Percentiles rank a stretch among this genome's conserved stretches.
phyloP scores from a whole-genome alignment of 371 early-diverging fungal genomes.

The Smittium mucronatum region DNA sequence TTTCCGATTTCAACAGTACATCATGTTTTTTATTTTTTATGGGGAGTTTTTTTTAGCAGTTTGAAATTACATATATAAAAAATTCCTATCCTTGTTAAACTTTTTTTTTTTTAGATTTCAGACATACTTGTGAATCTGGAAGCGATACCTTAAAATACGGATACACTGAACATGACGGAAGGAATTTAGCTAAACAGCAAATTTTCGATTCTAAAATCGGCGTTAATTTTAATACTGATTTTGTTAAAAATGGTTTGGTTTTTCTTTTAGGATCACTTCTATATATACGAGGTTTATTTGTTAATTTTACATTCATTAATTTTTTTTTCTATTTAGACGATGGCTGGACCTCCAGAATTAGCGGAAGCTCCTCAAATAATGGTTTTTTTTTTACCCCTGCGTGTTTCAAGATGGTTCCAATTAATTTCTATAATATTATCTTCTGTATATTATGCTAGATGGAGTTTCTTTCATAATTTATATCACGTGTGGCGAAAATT shows the following conservation, averaged over 20 bases:
- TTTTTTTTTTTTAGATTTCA: constrained; percentile 30
- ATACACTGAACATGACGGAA: constrained; percentile 79
- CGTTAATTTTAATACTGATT: constrained; percentile 62
- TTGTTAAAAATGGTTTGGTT: constrained; percentile 62
- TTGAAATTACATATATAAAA: no score
- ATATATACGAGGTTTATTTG: no score
- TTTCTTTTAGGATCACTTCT: no score
- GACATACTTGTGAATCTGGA: constrained; percentile 79
- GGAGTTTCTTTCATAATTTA: background rate
- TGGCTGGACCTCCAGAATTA: background rate
- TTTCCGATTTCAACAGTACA: constrained; percentile 40
- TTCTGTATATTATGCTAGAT: background rate
- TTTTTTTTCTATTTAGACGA: no score
- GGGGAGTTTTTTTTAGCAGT: constrained; percentile 33
- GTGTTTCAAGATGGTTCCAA: background rate
- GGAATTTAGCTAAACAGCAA: constrained; percentile 60
- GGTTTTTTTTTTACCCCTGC: background rate
- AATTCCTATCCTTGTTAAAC: background rate
- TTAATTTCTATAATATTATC: background rate
- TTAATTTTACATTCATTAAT: no score
- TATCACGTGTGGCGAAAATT: background rate
- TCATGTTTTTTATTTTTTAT: background rate
- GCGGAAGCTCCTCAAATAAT: background rate
- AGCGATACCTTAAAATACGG: constrained; percentile 68
- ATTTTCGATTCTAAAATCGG: constrained; percentile 58